These are phyloP conservation scores for Kwoniella heveanensis DNA, from an alignment of 768 basidiomycete species.

Conservation along the genomic window DNA sequence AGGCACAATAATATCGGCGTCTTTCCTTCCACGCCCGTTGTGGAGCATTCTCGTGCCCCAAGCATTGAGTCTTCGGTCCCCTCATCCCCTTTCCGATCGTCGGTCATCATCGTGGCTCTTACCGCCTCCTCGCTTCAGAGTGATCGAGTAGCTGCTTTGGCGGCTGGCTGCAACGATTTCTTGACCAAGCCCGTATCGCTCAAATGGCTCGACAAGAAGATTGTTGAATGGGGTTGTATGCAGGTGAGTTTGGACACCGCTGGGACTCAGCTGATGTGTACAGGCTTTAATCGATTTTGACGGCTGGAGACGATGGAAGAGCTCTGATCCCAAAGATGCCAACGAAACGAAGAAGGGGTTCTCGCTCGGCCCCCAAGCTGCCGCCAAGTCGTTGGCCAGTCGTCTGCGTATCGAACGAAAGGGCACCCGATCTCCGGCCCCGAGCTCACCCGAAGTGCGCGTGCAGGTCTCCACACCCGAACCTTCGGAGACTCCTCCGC, in stretches of 20 bases:
- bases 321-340: conserved; percentile 36
- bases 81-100: conserved; percentile 71
- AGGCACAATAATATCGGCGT: conserved; percentile 67
- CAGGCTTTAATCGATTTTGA: conserved; percentile 58
- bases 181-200: conserved; percentile 94
- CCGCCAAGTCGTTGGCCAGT: conserved; percentile 47
- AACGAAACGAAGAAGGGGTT: conserved; percentile 47
- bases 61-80: conserved; percentile 36
- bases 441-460: conserved; percentile 12
- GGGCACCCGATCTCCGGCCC: conserved; percentile 11
- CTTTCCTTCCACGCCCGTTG: conserved; percentile 69
- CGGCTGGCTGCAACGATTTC: conserved; percentile 98
- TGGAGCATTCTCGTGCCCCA: conserved; percentile 57
- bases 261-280: too few relatives aligned
- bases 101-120: conserved; percentile 98
- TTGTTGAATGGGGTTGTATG: conserved; percentile 99
- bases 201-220: conserved; percentile 95
- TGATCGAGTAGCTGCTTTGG: conserved; percentile 95
- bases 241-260: too few relatives aligned
- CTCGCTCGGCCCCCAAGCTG: conserved; percentile 46
- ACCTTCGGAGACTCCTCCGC: conserved; percentile 6
- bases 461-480: conserved; percentile 16
- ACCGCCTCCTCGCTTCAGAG: conserved; percentile 93
- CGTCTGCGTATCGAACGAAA: conserved; percentile 47
- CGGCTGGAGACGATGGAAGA: conserved; percentile 56